A percentile compares a stretch with the other conserved stretches of the same genome.
Evolutionary conservation across 495 filamentous ascomycete species (phyloP).

Genomic region (Xylaria scruposa): DNA sequence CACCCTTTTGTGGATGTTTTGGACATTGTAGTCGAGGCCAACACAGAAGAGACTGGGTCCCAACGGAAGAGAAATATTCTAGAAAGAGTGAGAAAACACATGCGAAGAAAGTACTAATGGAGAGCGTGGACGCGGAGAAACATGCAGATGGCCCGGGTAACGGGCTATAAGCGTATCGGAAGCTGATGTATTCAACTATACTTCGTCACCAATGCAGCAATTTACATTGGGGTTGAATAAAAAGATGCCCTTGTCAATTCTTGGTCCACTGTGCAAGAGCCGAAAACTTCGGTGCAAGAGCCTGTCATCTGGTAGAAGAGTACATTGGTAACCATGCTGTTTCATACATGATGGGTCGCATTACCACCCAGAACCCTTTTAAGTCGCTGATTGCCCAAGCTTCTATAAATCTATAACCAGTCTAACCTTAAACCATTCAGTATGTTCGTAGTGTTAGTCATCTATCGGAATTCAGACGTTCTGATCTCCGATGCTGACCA

Average conservation of each 20-base stretch:
- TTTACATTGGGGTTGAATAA: not conserved
- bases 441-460: not conserved
- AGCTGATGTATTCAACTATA: too few relatives aligned
- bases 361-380: not conserved
- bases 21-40: not conserved
- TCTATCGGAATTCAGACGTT: not conserved
- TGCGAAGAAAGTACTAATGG: too few relatives aligned
- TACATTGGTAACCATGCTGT: not conserved
- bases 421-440: not conserved
- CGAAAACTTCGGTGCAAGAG: too few relatives aligned
- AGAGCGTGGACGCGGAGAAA: too few relatives aligned
- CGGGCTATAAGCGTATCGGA: too few relatives aligned
- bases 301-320: too few relatives aligned
- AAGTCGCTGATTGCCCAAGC: not conserved
- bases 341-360: not conserved
- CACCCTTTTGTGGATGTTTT: constrained; percentile 6
- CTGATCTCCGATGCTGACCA: not conserved
- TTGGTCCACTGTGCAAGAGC: too few relatives aligned
- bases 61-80: too few relatives aligned
- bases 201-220: not conserved
- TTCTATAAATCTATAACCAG: not conserved
- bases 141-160: too few relatives aligned
- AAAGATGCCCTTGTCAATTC: too few relatives aligned
- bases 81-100: too few relatives aligned
- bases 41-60: not conserved